These are phyloP conservation scores for Stemphylium vesicarium DNA, from an alignment of 2,329 filamentous ascomycete genomes.

Conservation along the genomic window DNA sequence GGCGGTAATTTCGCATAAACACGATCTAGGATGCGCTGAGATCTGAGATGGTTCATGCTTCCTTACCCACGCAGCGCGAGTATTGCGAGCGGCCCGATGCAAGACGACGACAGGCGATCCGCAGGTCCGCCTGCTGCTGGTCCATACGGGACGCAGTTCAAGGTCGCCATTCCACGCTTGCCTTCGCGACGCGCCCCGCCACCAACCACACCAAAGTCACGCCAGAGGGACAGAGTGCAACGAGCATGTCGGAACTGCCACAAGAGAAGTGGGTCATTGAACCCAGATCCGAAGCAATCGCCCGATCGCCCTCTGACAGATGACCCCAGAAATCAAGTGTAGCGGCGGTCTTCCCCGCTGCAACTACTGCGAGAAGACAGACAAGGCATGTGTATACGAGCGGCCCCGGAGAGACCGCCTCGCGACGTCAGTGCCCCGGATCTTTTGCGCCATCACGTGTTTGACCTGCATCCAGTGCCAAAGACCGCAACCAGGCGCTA, in stretches of 20 bases:
- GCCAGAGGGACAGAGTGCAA: conserved; percentile 12
- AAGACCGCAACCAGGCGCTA: conserved; percentile 21
- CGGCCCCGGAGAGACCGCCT: conserved; percentile 36
- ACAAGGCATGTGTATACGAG: conserved; percentile 37
- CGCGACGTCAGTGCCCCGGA: conserved; percentile 26
- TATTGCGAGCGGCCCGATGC: conserved; percentile 11
- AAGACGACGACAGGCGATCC: conserved; percentile 7
- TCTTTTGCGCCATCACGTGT: not conserved
- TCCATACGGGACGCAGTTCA: conserved; percentile 3
- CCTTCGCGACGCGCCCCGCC: conserved; percentile 10
- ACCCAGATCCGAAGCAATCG: not conserved
- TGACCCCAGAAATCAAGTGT: conserved; percentile 42
- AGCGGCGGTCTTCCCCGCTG: conserved; percentile 40
- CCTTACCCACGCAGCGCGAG: not conserved
- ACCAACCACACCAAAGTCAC: conserved; percentile 6
- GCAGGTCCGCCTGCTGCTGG: not conserved
- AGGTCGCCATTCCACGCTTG: conserved; percentile 15
- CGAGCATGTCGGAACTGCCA: conserved; percentile 22
- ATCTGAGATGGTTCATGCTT: conserved; percentile 5
- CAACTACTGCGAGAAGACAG: conserved; percentile 36
- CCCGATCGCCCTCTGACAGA: not conserved
- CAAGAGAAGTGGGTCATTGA: conserved; percentile 18
- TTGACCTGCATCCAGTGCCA: conserved; percentile 14
- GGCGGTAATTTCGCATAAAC: not conserved
- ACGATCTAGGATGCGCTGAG: not conserved